Conservation (phyloP, 2,329 filamentous ascomycete species). For the Aspergillus vadensis region DNA sequence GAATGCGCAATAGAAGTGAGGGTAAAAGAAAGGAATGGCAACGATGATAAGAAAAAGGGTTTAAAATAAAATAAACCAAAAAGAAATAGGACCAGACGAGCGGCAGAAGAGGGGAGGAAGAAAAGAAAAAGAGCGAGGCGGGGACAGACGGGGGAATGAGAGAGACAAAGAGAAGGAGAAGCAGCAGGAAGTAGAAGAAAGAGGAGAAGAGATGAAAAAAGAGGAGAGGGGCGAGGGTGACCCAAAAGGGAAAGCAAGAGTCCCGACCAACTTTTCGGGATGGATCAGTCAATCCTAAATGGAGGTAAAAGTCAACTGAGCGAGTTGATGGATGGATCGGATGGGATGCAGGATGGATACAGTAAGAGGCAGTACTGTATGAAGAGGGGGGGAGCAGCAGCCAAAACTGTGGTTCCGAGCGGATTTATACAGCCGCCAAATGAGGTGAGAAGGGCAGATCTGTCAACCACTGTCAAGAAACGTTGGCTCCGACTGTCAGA, state of each 20-base stretch:
- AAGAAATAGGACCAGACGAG: slow-evolving; percentile 13
- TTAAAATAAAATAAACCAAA: too few species aligned
- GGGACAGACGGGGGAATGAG: slow-evolving; percentile 15
- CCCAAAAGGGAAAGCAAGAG: slow-evolving; percentile 22
- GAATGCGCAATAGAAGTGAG: slow-evolving; percentile 36
- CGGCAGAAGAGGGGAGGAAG: slow-evolving; percentile 17
- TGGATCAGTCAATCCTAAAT: neutral
- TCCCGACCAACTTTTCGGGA: slow-evolving; percentile 11
- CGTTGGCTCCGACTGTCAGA: neutral
- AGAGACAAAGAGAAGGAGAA: slow-evolving; percentile 23
- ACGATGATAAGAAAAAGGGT: slow-evolving; percentile 14
- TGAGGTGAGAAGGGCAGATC: neutral
- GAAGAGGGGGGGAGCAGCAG: neutral
- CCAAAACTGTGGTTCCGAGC: neutral
- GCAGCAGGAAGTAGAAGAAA: slow-evolving; percentile 19
- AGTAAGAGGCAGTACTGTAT: neutral
- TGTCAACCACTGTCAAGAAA: too few species aligned
- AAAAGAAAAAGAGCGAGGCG: slow-evolving; percentile 20
- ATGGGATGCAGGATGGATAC: neutral
- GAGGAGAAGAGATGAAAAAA: slow-evolving; percentile 19
- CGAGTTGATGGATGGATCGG: neutral
- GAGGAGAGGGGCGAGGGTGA: slow-evolving; percentile 25
- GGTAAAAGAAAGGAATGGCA: slow-evolving; percentile 31
- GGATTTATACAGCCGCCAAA: neutral
- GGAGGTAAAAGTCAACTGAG: too few species aligned